phyloP scores from a whole-genome alignment of 2,329 filamentous ascomycete genomes.

The Sclerotinia spermophila region DNA sequence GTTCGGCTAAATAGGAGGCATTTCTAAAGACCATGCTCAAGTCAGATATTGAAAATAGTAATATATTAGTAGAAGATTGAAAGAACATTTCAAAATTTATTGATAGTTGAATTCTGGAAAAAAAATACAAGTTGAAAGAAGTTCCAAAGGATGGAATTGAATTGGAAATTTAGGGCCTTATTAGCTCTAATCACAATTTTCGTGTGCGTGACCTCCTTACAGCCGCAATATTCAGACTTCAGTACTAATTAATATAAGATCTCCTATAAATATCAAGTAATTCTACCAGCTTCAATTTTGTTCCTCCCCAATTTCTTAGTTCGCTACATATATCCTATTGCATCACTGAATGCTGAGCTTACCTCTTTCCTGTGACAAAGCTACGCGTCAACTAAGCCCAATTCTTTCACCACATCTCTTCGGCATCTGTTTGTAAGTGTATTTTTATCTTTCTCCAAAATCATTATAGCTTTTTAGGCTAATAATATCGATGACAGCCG shows the following conservation, averaged over 20 bases:
- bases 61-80: neutral
- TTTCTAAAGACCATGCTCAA: neutral
- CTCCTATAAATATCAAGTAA: rapidly evolving
- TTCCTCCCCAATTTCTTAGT: too few relatives aligned
- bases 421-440: neutral
- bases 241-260: neutral
- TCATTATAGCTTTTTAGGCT: rapidly evolving
- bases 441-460: neutral
- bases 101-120: too few relatives aligned
- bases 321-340: too few relatives aligned
- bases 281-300: too few relatives aligned
- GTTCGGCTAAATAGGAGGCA: constrained; percentile 5
- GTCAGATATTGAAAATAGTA: neutral
- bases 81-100: too few relatives aligned
- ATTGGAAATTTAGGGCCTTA: neutral
- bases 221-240: neutral
- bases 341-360: too few relatives aligned
- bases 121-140: neutral
- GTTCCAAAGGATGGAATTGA: neutral
- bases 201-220: neutral
- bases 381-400: neutral
- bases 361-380: neutral
- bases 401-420: neutral
- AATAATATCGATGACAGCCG: neutral
- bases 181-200: neutral